These are phyloP conservation scores for Phytopythium montanum DNA, from an alignment of 352 stramenopile genomes.

Conservation along the genomic window DNA sequence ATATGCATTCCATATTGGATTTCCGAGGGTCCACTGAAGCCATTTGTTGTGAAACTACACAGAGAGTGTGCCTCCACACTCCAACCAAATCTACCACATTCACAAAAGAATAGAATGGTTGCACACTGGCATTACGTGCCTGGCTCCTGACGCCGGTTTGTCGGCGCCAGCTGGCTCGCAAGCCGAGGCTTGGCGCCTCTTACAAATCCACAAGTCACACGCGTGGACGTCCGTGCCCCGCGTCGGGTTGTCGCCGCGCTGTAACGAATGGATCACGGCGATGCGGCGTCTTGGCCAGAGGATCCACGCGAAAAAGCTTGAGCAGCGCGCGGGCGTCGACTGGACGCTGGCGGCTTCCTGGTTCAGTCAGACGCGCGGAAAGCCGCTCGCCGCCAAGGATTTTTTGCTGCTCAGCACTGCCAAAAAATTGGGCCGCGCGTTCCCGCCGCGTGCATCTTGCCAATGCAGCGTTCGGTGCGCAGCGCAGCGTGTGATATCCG, in stretches of 20 bases:
- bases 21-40: too few relatives aligned
- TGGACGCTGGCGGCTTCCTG: not conserved
- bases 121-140: not conserved
- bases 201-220: constrained; percentile 1
- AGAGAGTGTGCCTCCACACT: too few relatives aligned
- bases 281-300: not conserved
- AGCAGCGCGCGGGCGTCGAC: not conserved
- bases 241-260: not conserved
- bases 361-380: too few relatives aligned
- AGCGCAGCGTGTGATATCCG: too few relatives aligned
- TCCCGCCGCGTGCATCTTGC: not conserved
- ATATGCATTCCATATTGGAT: too few relatives aligned
- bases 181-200: not conserved
- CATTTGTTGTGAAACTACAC: too few relatives aligned
- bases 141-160: not conserved
- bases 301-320: constrained; percentile 1
- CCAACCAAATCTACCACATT: too few relatives aligned
- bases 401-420: not conserved
- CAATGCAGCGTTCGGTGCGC: too few relatives aligned
- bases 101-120: too few relatives aligned
- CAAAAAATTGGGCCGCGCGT: too few relatives aligned
- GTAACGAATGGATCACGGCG: not conserved
- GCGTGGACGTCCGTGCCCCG: not conserved
- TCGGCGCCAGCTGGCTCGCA: not conserved
- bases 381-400: too few relatives aligned